Evolutionary conservation across 768 basidiomycete genomes (phyloP), one percentile per base, ranked within the genome.

Genomic region (Lactifluus volemus): DNA sequence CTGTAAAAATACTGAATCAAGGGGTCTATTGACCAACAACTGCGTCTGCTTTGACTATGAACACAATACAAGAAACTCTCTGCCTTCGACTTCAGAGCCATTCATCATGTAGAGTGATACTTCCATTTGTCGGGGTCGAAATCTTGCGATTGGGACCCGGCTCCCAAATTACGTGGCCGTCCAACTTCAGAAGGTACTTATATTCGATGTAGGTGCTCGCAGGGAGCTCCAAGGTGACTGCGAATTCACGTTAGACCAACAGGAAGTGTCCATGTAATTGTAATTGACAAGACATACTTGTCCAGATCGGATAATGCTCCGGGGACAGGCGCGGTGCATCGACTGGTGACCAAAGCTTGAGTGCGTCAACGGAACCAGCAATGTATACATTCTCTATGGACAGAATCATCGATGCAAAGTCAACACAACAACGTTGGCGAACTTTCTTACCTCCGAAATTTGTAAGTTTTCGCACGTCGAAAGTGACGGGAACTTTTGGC

Each of bases 241-340:
- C 9, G 9, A 9, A 36, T 29, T n/a, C 36, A 50, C 14, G 57
- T 58, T 32, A 32, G 49, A 6, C 36, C 30, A 32, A 51, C 44
- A 25, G 32, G 60, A 67, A 38, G 14, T 39, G 21, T 34, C 34
- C 34, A 60, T 60, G 39, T 25, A 25, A 25, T 25, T 25, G 25
- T 25, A 25, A 59, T 52, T 51, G 38, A 29, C 61, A 45, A 44
- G 5, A 75, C 84, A 66, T 68, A 88, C 87, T 73, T 68, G 79
- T 85, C 88, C 88, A 89, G 39, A 70, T 81, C 5, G 87, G 86
- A 69, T 88, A 88, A 50, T 78, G 75, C 36, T 75, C 76, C 11
- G 81, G 55, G 15, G 80, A 81, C 59, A 90, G 70, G 25, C 76
- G 69, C 41, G 88, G 65, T 14, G 88, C 84, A 63, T 75, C 77